A percentile compares a stretch with the other conserved stretches of the same genome.
Conservation (phyloP, 306 rosid species). For the Casuarina cunninghamiana region DNA sequence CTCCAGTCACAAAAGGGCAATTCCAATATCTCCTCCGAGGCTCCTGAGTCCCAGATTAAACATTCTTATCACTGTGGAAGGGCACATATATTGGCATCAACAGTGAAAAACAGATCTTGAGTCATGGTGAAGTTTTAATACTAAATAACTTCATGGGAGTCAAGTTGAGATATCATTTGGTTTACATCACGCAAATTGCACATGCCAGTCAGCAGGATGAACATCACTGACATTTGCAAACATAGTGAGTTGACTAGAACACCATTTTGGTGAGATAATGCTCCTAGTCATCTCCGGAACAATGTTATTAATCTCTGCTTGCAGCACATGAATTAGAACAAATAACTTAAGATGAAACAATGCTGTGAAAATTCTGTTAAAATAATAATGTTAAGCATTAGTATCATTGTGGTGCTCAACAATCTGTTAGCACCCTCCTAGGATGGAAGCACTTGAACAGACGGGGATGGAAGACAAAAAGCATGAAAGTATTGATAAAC, state of each 20-base stretch:
- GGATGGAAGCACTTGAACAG: not conserved
- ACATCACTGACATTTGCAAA: not conserved
- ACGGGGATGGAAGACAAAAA: not conserved
- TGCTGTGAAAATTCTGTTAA: not conserved
- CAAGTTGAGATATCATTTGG: not conserved
- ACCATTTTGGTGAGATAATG: slow-evolving; percentile 3
- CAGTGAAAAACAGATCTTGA: not conserved
- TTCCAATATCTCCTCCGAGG: not conserved
- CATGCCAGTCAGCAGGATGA: too few relatives aligned
- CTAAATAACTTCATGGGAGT: not conserved
- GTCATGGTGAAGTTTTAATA: not conserved
- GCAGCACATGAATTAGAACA: not conserved
- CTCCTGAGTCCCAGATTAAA: not conserved
- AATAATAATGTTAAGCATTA: not conserved
- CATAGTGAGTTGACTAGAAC: not conserved
- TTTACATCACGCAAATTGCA: not conserved
- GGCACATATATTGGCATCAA: not conserved
- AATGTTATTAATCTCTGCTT: not conserved
- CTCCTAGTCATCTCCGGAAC: not conserved
- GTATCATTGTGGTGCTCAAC: not conserved
- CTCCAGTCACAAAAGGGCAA: not conserved
- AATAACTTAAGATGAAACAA: not conserved
- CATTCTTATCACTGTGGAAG: not conserved
- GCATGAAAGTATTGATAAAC: not conserved
- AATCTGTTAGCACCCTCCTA: not conserved